Evolutionary conservation across 2,329 filamentous ascomycete genomes (phyloP), one percentile per base, ranked within the genome.

Genomic region (Penicillium rolfsii): DNA sequence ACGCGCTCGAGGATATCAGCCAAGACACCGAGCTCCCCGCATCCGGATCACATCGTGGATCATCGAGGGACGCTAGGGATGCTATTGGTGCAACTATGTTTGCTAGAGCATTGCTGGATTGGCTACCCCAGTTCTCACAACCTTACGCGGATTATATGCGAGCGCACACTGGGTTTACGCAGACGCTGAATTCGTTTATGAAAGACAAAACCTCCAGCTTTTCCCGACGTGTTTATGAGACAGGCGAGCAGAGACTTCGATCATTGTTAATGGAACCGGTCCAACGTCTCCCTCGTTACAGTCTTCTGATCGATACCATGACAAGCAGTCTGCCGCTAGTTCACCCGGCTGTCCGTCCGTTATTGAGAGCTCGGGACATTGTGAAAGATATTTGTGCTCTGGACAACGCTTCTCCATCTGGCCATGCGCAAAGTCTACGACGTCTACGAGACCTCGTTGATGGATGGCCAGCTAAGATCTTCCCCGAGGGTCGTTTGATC

Each of bases 321-420:
- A 86, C 95, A 52, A 88, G 89, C 66, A 93, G 90, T 62, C 84
- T 98, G 19, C 93, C 94, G 4, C 86, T 93, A 54, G 88, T 90
- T 8, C 93, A 98, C 73, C 91, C 93, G 2, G 93, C 93, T 0
- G 83, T 97, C 56, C 89, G 90, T 67, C 84, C 85, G 2, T 89
- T 99, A 78, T 85, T 97, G 45, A 93, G 92, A 73, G 93, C 95
- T 0, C 86, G 94, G 66, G 95, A 98, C 74, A 91, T 97, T 56
- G 93, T 99, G 67, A 93, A 93, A 22, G 95, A 96, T 57, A 99
- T 99, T 46, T 99, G 95, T 77, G 96, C 94, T 16, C 89, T 97
- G 79, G 94, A 97, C 70, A 84, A 90, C 79, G 73, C 90, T 71
- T 70, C 82, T 76, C 69, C 85, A 1, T 76, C 78, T 3, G 89